Conservation (phyloP, 257 asterid genomes). For the Vinca minor region DNA sequence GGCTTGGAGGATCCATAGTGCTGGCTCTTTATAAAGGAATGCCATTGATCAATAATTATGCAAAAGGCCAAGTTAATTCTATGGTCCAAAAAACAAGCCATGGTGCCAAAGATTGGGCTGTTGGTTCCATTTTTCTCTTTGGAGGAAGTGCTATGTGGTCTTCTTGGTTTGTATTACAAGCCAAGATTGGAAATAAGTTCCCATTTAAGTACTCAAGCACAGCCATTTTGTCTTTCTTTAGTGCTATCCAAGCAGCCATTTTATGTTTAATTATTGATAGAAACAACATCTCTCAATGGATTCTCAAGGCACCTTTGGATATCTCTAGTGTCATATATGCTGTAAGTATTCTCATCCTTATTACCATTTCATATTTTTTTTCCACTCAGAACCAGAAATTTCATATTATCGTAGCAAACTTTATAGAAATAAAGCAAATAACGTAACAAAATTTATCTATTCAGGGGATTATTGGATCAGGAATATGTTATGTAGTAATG, state of each 20-base stretch:
- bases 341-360: constrained; percentile 29
- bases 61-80: background rate
- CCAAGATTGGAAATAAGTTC: constrained; percentile 42
- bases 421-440: no score
- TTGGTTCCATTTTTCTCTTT: constrained; percentile 49
- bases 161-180: constrained; percentile 69
- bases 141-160: constrained; percentile 53
- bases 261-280: constrained; percentile 37
- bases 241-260: constrained; percentile 51
- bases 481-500: constrained; percentile 49
- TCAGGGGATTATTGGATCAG: constrained; percentile 76
- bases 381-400: no score
- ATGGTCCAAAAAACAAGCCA: constrained; percentile 12
- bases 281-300: constrained; percentile 44
- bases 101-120: constrained; percentile 22
- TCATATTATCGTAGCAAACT: no score
- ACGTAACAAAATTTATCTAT: no score
- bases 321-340: constrained; percentile 38
- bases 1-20: constrained; percentile 44
- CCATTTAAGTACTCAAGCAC: constrained; percentile 68
- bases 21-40: constrained; percentile 58
- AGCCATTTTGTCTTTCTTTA: constrained; percentile 49
- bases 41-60: constrained; percentile 18
- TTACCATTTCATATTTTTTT: no score
- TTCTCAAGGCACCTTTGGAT: constrained; percentile 40